phyloP scores from a whole-genome alignment of 176 grass and related monocot genomes.

The Eleusine coracana region DNA sequence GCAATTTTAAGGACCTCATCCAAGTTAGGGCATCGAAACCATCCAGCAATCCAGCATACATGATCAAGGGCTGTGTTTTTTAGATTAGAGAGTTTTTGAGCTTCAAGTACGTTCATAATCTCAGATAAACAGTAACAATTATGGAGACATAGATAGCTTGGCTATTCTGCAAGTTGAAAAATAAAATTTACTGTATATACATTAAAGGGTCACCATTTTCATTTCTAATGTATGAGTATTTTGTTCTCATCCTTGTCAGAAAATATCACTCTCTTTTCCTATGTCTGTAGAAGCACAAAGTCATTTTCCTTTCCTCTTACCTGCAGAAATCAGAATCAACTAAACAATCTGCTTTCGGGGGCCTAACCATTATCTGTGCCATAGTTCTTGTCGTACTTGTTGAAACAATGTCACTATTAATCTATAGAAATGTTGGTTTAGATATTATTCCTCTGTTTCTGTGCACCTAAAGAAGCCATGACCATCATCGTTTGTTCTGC shows the following conservation, averaged over 20 bases:
- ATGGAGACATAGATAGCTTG: not conserved
- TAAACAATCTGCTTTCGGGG: not conserved
- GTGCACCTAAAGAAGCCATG: not conserved
- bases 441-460: not conserved
- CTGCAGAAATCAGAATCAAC: not conserved
- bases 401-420: not conserved
- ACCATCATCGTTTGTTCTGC: not conserved
- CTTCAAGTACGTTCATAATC: not conserved
- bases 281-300: not conserved
- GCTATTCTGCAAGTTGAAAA: not conserved
- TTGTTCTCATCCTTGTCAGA: not conserved
- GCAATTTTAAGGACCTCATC: not conserved
- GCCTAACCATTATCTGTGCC: not conserved
- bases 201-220: not conserved
- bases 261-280: not conserved
- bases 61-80: not conserved
- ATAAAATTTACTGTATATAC: not conserved
- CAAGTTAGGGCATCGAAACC: not conserved
- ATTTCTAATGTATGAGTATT: not conserved
- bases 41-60: not conserved
- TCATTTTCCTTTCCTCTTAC: not conserved
- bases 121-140: not conserved
- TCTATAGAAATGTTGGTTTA: not conserved
- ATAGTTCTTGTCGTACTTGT: not conserved
- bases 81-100: not conserved